Evolutionary conservation across 306 rosid species (phyloP).

Genomic region (Alnus rubra): DNA sequence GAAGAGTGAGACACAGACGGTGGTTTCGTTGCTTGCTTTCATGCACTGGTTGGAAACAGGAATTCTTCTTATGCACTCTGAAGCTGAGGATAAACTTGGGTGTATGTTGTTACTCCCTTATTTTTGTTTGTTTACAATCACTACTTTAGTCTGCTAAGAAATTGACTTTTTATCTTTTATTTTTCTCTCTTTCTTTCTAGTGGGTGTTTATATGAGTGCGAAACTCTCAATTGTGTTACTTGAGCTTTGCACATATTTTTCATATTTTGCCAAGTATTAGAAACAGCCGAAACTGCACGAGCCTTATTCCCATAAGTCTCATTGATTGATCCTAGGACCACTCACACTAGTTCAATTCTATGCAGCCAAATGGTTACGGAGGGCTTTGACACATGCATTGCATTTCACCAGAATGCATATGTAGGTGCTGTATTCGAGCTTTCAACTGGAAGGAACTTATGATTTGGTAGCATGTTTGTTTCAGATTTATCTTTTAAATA

Average conservation of each 20-base stretch:
- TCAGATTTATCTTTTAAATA: not conserved
- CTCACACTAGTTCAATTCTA: slow-evolving; percentile 1
- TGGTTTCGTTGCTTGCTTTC: slow-evolving; percentile 79
- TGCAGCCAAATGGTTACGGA: not conserved
- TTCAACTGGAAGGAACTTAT: slow-evolving; percentile 12
- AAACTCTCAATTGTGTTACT: not conserved
- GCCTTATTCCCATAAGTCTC: not conserved
- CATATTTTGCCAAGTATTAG: not conserved
- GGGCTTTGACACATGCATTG: not conserved
- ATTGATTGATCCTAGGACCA: not conserved
- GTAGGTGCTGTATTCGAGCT: not conserved
- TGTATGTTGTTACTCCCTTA: slow-evolving; percentile 46
- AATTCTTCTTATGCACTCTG: slow-evolving; percentile 70
- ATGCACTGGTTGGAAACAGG: slow-evolving; percentile 94
- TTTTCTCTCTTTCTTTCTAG: not conserved
- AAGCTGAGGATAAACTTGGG: slow-evolving; percentile 78
- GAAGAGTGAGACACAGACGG: slow-evolving; percentile 88
- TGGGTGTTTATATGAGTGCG: not conserved
- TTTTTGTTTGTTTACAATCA: too few relatives aligned
- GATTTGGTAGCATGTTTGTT: not conserved
- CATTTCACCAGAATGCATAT: not conserved
- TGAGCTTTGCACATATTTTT: not conserved
- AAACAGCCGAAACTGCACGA: not conserved
- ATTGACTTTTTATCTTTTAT: not conserved
- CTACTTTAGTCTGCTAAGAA: not conserved